A percentile compares a stretch with the other conserved stretches of the same genome.
phyloP scores from a whole-genome alignment of 2,329 filamentous ascomycete species.

The Bipolaris sorokiniana region DNA sequence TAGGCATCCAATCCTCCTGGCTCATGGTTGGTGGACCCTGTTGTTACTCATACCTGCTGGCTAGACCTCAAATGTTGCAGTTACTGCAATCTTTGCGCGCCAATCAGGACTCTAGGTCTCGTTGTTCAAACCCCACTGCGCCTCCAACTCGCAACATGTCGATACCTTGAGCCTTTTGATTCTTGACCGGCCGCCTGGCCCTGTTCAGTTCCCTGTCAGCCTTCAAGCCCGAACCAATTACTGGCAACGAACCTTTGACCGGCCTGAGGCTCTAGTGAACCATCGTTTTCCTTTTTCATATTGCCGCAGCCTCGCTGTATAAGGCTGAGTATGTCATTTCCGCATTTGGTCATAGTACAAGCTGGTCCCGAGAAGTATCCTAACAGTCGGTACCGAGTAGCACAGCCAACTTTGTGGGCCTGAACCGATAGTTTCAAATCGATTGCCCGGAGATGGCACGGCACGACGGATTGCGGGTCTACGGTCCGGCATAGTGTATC shows the following conservation, averaged over 20 bases:
- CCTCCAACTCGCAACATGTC: background rate
- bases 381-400: conserved; percentile 4
- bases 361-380: conserved; percentile 1
- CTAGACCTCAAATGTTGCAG: background rate
- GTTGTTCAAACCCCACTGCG: background rate
- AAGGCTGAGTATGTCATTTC: background rate
- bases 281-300: background rate
- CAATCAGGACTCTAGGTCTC: background rate
- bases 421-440: background rate
- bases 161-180: background rate
- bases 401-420: conserved; percentile 7
- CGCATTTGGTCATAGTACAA: background rate
- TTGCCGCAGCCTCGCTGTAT: too few relatives aligned
- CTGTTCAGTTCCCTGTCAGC: background rate
- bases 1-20: conserved; percentile 16
- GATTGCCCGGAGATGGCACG: conserved; percentile 12
- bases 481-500: conserved; percentile 4
- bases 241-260: background rate
- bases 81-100: background rate
- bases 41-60: background rate
- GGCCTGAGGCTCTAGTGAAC: background rate
- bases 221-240: background rate
- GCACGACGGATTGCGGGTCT: conserved; percentile 8
- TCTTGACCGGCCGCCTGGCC: background rate
- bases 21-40: conserved; percentile 7